Evolutionary conservation across 1,284 basidiomycete species (phyloP).

Genomic region (Cryptococcus hybrid): DNA sequence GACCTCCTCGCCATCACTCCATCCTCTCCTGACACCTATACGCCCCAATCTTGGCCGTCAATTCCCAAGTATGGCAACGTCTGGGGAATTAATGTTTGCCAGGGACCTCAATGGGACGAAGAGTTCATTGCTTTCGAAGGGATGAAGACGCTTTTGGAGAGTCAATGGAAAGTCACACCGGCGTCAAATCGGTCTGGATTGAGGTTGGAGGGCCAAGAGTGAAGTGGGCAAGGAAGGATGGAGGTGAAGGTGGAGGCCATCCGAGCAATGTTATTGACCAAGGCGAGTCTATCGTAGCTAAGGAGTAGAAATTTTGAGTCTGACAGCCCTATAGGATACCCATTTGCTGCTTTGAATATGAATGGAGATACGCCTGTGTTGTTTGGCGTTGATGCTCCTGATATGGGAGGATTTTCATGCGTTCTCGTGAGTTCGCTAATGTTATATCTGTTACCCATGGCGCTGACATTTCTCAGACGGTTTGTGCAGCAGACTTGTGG

Average conservation of each 20-base stretch:
- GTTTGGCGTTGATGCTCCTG: constrained; percentile 27
- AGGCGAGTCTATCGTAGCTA: background rate
- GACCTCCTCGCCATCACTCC: constrained; percentile 44
- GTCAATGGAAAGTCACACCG: constrained; percentile 29
- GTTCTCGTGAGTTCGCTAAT: constrained; percentile 6
- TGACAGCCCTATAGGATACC: constrained; percentile 52
- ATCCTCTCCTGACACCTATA: background rate
- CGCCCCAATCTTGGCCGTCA: background rate
- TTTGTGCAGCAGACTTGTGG: constrained; percentile 20
- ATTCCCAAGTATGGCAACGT: constrained; percentile 2
- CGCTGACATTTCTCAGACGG: background rate
- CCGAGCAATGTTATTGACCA: constrained; percentile 69
- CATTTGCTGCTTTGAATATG: constrained; percentile 57
- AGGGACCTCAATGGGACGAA: constrained; percentile 22
- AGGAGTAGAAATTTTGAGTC: background rate
- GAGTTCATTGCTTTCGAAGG: constrained; percentile 20
- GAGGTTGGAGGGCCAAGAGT: constrained; percentile 51
- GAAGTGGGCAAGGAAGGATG: constrained; percentile 59
- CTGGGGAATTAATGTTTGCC: constrained; percentile 10
- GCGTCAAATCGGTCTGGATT: constrained; percentile 41
- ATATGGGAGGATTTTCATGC: constrained; percentile 28
- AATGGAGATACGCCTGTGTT: constrained; percentile 70
- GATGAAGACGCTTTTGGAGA: constrained; percentile 23
- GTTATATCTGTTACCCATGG: too few relatives aligned
- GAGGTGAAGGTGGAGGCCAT: constrained; percentile 68